Base-by-base conservation (phyloP, 371 early-diverging fungal species). In the Phascolomyces articulosus region DNA sequence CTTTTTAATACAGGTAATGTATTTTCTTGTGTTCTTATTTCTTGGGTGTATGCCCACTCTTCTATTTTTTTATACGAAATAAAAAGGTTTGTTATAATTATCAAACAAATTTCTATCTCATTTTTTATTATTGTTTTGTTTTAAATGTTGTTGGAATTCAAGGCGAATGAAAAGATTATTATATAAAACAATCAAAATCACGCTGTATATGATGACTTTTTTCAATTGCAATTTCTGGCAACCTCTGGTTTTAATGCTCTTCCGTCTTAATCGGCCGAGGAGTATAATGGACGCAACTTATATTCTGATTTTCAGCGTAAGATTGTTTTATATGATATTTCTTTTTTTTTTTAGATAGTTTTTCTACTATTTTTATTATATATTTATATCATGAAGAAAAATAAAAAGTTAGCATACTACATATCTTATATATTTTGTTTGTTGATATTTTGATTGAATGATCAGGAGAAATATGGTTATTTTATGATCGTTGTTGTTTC, bases 201-300 rank as follows among this genome's bases (percentile, higher is more conserved):
- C 41, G 29, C 10, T 62, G 53, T 26, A 20, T 54, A 47, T 66
- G 67, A 66, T 66, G 67, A 66, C 28, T 62, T 54, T 34, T 31
- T 64, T 44, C 16, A 44, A 18, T 34, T 64, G 51, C 51, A 47
- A 56, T 55, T 54, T 63, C 67, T 61, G 67, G 67, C 62, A 66
- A 59, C 67, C 67, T 66, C 67, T 66, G 54, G 67, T 66, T 61
- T 66, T 61, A 66, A 62, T 49, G 28, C 62, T 26, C 48, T 61
- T 61, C 62, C 62, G 62, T 61, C 41, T 40, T 40, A 54, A 11
- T 11, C 23, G 31, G 56, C 47, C 62, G 59, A 58, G 58, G 40
- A n/a, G 67, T 34, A 56, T 62, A 57, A 60, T 66, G 67, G 29
- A 62, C 67, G 18, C 31, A 61, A 61, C 21, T 26, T 48, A 29